Conservation (phyloP, 208 protist genomes). For the Zelonia costaricensis region DNA sequence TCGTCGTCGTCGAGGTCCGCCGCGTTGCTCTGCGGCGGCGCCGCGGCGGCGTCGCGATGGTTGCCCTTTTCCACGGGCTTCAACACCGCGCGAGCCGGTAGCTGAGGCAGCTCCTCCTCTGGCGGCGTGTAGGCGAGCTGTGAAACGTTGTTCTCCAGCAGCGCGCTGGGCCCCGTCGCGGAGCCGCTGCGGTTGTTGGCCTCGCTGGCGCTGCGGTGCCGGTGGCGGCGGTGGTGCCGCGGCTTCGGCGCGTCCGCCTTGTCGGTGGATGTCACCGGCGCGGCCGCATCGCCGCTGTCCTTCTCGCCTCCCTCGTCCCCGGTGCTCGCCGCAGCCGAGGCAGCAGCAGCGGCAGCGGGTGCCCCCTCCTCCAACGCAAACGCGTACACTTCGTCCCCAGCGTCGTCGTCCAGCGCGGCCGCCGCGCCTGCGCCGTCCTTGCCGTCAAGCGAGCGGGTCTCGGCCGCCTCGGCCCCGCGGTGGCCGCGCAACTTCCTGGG, state of each 20-base stretch:
- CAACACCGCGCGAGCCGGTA: constrained; percentile 4
- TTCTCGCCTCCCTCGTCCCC: constrained; percentile 2
- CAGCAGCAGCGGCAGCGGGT: not conserved
- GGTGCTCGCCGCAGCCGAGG: not conserved
- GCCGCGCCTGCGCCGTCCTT: not conserved
- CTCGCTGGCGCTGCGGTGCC: not conserved
- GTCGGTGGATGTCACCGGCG: not conserved
- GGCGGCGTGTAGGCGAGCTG: constrained; percentile 11
- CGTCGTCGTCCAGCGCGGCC: not conserved
- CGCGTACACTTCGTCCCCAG: not conserved
- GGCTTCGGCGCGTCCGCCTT: constrained; percentile 5
- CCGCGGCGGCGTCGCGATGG: not conserved
- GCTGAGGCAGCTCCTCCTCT: not conserved
- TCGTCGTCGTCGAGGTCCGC: not conserved
- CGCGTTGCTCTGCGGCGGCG: not conserved
- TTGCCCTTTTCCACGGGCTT: constrained; percentile 7
- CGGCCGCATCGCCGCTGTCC: not conserved
- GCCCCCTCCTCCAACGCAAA: not conserved
- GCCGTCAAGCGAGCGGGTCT: constrained; percentile 18
- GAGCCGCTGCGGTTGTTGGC: too few relatives aligned
- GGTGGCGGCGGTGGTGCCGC: not conserved
- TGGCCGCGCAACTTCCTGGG: not conserved
- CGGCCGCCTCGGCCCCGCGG: constrained; percentile 7
- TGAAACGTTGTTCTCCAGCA: constrained; percentile 17
- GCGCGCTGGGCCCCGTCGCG: not conserved